Conservation (phyloP, 805 yeast species). For the Spathaspora arborariae region DNA sequence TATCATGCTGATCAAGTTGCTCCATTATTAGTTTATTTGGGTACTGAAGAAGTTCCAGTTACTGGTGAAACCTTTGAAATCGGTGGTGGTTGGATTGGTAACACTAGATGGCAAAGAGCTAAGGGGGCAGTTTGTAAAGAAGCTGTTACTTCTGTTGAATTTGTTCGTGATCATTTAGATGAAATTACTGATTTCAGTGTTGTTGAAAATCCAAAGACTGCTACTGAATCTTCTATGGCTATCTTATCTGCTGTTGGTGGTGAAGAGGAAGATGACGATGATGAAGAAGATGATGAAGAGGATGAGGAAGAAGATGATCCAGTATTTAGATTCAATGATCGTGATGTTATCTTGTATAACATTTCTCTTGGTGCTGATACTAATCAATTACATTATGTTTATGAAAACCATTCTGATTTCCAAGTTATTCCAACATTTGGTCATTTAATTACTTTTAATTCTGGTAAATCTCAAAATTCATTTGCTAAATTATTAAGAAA, state of each 20-base stretch:
- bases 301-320: constrained; percentile 40
- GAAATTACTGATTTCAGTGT: constrained; percentile 63
- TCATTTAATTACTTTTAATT: constrained; percentile 78
- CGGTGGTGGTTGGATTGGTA: constrained; percentile 96
- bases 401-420: constrained; percentile 73
- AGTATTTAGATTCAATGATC: constrained; percentile 56
- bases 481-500: constrained; percentile 63
- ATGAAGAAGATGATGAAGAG: constrained; percentile 39
- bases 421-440: constrained; percentile 88
- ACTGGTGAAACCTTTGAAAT: constrained; percentile 85
- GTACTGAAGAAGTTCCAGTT: constrained; percentile 67
- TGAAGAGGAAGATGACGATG: constrained; percentile 46
- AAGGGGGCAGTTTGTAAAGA: constrained; percentile 72
- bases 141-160: constrained; percentile 58
- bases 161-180: constrained; percentile 62
- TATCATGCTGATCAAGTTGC: constrained; percentile 88
- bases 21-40: constrained; percentile 76
- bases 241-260: constrained; percentile 63
- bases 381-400: constrained; percentile 70
- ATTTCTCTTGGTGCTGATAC: constrained; percentile 84
- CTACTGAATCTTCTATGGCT: constrained; percentile 77
- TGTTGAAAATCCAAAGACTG: constrained; percentile 52
- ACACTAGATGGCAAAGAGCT: constrained; percentile 92
- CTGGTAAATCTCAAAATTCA: constrained; percentile 52
- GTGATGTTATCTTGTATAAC: constrained; percentile 79